Evolutionary conservation across 2,329 filamentous ascomycete species (phyloP).

Genomic region (Colletotrichum kahawae): DNA sequence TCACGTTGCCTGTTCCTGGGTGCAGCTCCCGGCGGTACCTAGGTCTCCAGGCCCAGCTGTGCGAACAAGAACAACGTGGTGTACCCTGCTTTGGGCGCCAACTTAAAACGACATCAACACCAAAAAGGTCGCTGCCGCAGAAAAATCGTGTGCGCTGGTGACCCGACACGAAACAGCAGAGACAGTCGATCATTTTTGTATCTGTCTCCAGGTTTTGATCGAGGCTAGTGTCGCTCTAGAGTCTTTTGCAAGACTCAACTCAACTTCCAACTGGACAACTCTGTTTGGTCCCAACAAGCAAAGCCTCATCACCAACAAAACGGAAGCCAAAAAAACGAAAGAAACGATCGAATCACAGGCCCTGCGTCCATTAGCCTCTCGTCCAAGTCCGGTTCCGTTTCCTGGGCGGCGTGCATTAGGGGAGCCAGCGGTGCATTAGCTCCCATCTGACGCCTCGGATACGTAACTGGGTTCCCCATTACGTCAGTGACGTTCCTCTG

Average conservation of each 20-base stretch:
- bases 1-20: neutral
- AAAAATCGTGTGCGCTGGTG: neutral
- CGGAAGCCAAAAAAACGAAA: neutral
- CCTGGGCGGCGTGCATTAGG: slow-evolving; percentile 10
- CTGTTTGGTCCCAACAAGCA: neutral
- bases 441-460: slow-evolving; percentile 12
- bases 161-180: slow-evolving; percentile 8
- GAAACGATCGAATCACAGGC: slow-evolving; percentile 9
- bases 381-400: slow-evolving; percentile 6
- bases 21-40: neutral
- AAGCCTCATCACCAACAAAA: neutral
- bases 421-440: neutral
- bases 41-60: neutral
- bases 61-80: neutral
- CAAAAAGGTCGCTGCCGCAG: neutral
- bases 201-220: neutral
- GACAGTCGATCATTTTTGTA: neutral
- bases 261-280: neutral
- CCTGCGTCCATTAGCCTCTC: neutral
- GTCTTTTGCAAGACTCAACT: neutral
- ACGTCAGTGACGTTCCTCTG: neutral
- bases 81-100: slow-evolving; percentile 6
- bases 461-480: slow-evolving; percentile 17
- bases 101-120: slow-evolving; percentile 8
- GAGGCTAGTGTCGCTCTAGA: neutral